Evolutionary conservation across 2,329 filamentous ascomycete genomes (phyloP).

Genomic region (Calonectria naviculata): DNA sequence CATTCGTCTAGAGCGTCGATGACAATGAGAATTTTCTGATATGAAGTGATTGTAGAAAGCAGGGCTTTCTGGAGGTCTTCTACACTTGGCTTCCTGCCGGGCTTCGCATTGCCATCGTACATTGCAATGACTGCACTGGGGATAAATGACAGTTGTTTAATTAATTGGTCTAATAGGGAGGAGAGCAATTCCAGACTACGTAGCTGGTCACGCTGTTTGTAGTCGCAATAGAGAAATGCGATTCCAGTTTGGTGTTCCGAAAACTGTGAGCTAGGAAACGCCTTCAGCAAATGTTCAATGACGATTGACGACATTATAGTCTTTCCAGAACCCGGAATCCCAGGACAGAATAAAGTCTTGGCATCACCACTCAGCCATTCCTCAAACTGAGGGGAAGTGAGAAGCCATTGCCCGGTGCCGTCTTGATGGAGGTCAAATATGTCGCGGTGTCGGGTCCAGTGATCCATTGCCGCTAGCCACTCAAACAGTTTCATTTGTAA

Average conservation of each 20-base stretch:
- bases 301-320: background rate
- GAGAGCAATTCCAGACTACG: background rate
- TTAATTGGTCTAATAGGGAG: too few species aligned
- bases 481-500: background rate
- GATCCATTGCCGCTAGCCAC: too few species aligned
- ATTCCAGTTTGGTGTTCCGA: background rate
- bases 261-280: background rate
- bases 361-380: background rate
- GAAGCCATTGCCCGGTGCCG: background rate
- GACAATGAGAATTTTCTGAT: background rate
- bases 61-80: background rate
- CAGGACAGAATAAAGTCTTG: background rate
- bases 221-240: background rate
- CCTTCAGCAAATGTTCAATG: background rate
- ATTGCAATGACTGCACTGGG: too few species aligned
- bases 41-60: background rate
- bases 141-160: background rate
- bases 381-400: background rate
- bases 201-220: background rate
- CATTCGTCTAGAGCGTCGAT: background rate
- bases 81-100: too few species aligned
- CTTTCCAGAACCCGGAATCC: background rate
- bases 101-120: too few species aligned
- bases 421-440: background rate
- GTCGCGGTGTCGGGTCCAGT: too few species aligned